Evolutionary conservation across 345 rosid genomes (phyloP).

Genomic region (Eucalyptus shirleyi): DNA sequence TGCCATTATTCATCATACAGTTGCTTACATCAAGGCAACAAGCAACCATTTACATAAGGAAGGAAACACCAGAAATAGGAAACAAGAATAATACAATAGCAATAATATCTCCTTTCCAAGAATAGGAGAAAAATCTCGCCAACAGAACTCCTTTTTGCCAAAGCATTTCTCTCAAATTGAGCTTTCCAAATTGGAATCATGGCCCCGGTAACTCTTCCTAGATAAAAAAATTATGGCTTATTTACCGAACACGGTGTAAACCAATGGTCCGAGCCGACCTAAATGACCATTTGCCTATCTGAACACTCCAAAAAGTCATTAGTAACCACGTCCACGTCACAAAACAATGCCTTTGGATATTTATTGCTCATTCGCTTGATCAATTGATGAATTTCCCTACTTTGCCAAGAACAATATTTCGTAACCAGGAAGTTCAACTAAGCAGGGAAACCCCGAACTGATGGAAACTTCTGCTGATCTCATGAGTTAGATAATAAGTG

Average conservation of each 20-base stretch:
- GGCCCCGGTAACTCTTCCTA: neutral
- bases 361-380: neutral
- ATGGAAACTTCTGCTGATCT: neutral
- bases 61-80: neutral
- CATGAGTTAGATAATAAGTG: neutral
- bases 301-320: neutral
- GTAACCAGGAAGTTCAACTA: neutral
- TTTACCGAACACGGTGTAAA: neutral
- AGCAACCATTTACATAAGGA: neutral
- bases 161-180: neutral
- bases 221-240: neutral
- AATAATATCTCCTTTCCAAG: neutral
- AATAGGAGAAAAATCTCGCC: neutral
- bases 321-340: neutral
- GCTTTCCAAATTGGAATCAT: neutral
- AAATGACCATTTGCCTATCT: neutral
- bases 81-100: neutral
- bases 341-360: neutral
- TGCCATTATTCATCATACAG: neutral
- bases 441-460: neutral
- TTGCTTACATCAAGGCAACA: neutral
- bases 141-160: neutral
- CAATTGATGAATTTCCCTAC: neutral
- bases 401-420: neutral
- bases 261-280: neutral